These are phyloP conservation scores for Sclerotiophoma versabilis DNA, from an alignment of 2,329 filamentous ascomycete genomes.

Conservation along the genomic window DNA sequence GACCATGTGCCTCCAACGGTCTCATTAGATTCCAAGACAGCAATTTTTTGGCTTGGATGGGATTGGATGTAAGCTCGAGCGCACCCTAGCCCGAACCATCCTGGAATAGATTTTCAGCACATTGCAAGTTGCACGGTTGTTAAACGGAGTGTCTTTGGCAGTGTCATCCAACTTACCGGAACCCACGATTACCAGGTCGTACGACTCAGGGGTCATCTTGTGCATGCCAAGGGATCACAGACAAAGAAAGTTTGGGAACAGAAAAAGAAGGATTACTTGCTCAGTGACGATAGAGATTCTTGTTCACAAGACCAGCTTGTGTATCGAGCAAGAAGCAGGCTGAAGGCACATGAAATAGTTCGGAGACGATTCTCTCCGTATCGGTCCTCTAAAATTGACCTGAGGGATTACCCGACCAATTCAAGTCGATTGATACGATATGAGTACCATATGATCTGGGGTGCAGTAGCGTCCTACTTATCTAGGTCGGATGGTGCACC, in stretches of 20 bases:
- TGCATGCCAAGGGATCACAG: not conserved
- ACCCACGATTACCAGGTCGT: conserved; percentile 5
- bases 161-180: not conserved
- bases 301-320: not conserved
- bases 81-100: conserved; percentile 8
- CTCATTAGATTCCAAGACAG: not conserved
- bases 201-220: not conserved
- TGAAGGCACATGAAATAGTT: not conserved
- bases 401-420: conserved; percentile 1
- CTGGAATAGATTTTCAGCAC: not conserved
- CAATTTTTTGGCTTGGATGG: not conserved
- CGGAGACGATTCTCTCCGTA: not conserved
- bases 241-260: not conserved
- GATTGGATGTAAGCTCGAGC: conserved; percentile 5
- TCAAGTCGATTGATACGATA: not conserved
- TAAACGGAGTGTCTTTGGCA: not conserved
- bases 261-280: not conserved
- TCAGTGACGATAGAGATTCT: not conserved
- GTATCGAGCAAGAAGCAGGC: not conserved
- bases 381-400: not conserved
- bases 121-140: not conserved
- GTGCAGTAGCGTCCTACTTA: conserved; percentile 2
- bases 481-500: conserved; percentile 7
- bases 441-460: not conserved
- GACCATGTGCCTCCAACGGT: conserved; percentile 7